Evolutionary conservation across 305 asterid species (phyloP).

Genomic region (Ajuga reptans): DNA sequence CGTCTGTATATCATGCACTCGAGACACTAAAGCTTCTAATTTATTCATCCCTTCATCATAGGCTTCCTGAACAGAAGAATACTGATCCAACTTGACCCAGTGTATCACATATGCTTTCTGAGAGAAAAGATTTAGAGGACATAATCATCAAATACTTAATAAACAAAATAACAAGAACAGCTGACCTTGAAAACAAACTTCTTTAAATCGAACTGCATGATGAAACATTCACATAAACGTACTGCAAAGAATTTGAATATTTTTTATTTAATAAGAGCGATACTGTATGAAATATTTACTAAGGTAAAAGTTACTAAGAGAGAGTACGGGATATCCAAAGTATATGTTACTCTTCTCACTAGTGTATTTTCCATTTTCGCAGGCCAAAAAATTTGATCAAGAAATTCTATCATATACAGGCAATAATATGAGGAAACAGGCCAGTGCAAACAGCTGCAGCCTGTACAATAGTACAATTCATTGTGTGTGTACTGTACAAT

Average conservation of each 20-base stretch:
- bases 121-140: conserved; percentile 17
- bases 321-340: conserved; percentile 1
- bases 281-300: background rate
- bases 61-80: conserved; percentile 69
- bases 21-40: conserved; percentile 64
- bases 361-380: background rate
- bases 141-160: background rate
- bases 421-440: conserved; percentile 9
- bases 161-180: conserved; percentile 13
- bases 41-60: conserved; percentile 62
- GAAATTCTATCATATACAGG: background rate
- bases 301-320: background rate
- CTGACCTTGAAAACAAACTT: background rate
- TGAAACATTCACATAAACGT: background rate
- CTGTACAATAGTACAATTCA: background rate
- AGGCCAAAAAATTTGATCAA: conserved; percentile 6
- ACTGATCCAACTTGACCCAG: conserved; percentile 89
- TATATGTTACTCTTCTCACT: background rate
- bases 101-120: conserved; percentile 90
- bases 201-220: background rate
- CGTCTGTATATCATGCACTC: conserved; percentile 75
- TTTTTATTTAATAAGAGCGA: background rate
- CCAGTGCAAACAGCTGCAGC: conserved; percentile 11
- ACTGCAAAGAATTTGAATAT: background rate
- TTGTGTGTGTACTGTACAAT: background rate